Evolutionary conservation across 2,329 filamentous ascomycete species (phyloP), one percentile per base, ranked within the genome.

Genomic region (Gaeumannomyces sp.): DNA sequence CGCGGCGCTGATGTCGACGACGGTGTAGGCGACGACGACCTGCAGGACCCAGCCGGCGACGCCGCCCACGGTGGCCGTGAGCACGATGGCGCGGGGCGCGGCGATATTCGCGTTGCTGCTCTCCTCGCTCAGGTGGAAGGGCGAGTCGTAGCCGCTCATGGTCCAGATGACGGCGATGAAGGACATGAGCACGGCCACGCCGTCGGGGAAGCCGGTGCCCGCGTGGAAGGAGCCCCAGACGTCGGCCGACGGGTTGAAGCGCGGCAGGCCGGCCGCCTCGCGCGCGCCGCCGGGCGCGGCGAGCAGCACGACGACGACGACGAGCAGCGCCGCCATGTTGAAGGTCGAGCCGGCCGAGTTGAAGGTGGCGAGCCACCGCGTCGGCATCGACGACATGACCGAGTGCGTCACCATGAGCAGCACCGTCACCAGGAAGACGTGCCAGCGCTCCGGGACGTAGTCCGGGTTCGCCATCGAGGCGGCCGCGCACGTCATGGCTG

Each of bases 111-210:
- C 84, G 28, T 82, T 83, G n/a, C 76, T 76, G 0, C 83, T 86
- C 72, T 87, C 84, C 70, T 87, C 84, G 16, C 78, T 81, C 22
- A 87, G 72, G 71, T 87, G 84, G 0, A 84, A 84, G 6, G 78
- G 80, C 1, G 83, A 82, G 67, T 85, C 83, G 68, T 83, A 85
- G 11, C 82, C 80, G 11, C 80, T 83, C 50, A 83, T 76, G 38
- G 70, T 71, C 87, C 87, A 89, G 67, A 90, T 89, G 45, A 89
- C 87, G 33, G 83, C 82, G 59, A 90, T 83, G 72, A 92, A 92
- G 28, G 83, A 85, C 88, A 91, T 91, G 31, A 92, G 78, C 0
- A 91, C 81, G 0, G 86, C 83, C 78, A 81, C 6, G 84, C 83
- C 4, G 83, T 76, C 81, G 0, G 89, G 87, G 13, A 78, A 70